phyloP scores from a whole-genome alignment of 345 rosid species.

The Camelina sativa region DNA sequence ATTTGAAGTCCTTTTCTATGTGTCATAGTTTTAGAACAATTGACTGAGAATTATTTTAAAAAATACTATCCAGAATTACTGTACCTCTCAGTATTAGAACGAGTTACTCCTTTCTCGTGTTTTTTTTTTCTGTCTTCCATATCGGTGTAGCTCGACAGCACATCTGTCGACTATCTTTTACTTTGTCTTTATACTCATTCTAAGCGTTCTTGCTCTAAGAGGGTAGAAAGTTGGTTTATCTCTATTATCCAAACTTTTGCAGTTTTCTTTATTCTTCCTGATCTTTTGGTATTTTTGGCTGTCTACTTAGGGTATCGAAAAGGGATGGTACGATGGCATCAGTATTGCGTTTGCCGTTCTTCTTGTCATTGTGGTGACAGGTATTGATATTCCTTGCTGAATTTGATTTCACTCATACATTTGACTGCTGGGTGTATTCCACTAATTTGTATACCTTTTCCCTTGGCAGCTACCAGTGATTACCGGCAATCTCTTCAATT shows the following conservation, averaged over 20 bases:
- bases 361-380: slow-evolving; percentile 94
- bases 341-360: slow-evolving; percentile 96
- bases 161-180: not conserved
- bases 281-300: slow-evolving; percentile 26
- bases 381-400: slow-evolving; percentile 44
- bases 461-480: slow-evolving; percentile 84
- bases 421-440: slow-evolving; percentile 1
- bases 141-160: slow-evolving; percentile 21
- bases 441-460: slow-evolving; percentile 19
- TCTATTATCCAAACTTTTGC: slow-evolving; percentile 13
- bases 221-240: slow-evolving; percentile 25
- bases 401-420: slow-evolving; percentile 18
- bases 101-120: slow-evolving; percentile 19
- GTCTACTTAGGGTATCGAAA: slow-evolving; percentile 65
- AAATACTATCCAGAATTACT: not conserved
- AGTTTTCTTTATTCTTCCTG: slow-evolving; percentile 25
- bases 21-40: slow-evolving; percentile 14
- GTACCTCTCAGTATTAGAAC: slow-evolving; percentile 3
- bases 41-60: not conserved
- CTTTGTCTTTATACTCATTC: not conserved
- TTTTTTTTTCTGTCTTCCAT: slow-evolving; percentile 13
- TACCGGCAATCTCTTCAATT: slow-evolving; percentile 98
- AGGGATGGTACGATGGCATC: slow-evolving; percentile 99
- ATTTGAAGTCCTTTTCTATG: not conserved
- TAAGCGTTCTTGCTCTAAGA: slow-evolving; percentile 15